Evolutionary conservation across 805 yeast species (phyloP).

Genomic region (Ogataea degrootiae): DNA sequence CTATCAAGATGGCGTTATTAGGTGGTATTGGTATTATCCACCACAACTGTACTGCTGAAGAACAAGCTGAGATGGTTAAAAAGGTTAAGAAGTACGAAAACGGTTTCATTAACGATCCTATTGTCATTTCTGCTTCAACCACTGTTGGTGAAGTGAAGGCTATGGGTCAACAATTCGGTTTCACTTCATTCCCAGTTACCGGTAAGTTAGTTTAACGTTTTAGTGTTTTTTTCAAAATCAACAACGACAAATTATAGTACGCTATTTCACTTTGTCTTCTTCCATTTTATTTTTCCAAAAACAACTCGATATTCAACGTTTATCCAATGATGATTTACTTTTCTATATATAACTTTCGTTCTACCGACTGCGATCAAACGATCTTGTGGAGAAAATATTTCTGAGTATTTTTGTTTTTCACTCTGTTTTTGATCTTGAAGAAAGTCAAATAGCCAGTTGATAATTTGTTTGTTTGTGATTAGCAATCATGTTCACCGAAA

Average conservation of each 20-base stretch:
- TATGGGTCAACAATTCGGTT: conserved; percentile 72
- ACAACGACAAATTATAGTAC: not conserved
- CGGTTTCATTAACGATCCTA: conserved; percentile 94
- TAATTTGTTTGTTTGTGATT: no score
- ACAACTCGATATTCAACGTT: not conserved
- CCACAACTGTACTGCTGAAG: conserved; percentile 94
- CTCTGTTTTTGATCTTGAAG: no score
- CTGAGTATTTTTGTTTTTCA: conserved; percentile 27
- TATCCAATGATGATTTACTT: conserved; percentile 46
- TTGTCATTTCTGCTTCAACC: conserved; percentile 69
- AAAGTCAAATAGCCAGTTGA: not conserved
- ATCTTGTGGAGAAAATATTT: conserved; percentile 78
- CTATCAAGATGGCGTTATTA: conserved; percentile 94
- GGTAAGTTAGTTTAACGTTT: conserved; percentile 60
- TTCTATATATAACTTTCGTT: conserved; percentile 89
- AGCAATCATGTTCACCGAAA: no score
- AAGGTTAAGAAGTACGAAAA: conserved; percentile 96
- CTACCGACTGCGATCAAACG: conserved; percentile 97
- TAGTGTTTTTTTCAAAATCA: not conserved
- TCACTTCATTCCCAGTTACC: conserved; percentile 98
- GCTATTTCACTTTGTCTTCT: conserved; percentile 1
- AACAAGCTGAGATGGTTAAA: conserved; percentile 97
- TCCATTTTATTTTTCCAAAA: conserved; percentile 9
- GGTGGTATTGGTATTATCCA: conserved; percentile 99
- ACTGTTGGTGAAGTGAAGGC: conserved; percentile 79